Evolutionary conservation across 148 eudicot species (phyloP).

Genomic region (Rhododendron vialii): DNA sequence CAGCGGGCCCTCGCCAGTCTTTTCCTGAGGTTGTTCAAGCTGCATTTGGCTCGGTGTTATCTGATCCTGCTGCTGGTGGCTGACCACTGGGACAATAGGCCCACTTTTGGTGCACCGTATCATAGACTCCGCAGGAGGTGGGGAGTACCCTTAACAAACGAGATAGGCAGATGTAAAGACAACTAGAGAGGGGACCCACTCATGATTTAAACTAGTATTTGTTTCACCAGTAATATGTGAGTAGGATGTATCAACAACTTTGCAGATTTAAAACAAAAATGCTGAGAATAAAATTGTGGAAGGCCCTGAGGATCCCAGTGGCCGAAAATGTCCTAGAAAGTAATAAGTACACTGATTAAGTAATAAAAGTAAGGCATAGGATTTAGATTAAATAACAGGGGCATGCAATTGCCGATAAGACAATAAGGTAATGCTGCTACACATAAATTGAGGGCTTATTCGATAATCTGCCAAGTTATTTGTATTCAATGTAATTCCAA

Average conservation of each 20-base stretch:
- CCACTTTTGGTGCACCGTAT: conserved; percentile 12
- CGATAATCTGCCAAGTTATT: background rate
- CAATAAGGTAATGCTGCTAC: background rate
- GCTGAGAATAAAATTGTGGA: background rate
- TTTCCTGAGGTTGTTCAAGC: background rate
- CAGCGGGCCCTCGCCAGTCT: background rate
- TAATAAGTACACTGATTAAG: background rate
- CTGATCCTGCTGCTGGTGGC: conserved; percentile 14
- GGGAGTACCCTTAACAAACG: background rate
- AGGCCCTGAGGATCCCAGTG: background rate
- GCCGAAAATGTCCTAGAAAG: background rate
- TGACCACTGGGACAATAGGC: background rate
- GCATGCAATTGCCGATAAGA: background rate
- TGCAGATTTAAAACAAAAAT: background rate
- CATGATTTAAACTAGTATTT: background rate
- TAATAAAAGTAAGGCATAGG: background rate
- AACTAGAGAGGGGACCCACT: background rate
- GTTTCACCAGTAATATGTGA: background rate
- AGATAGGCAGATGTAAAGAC: background rate
- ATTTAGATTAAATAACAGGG: background rate
- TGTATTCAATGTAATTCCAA: background rate
- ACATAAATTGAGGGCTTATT: background rate
- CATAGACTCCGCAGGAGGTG: conserved; percentile 22
- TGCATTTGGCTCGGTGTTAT: conserved; percentile 7
- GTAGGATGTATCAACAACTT: background rate